Evolutionary conservation across 345 rosid species (phyloP).

Genomic region (Noccaea caerulescens): DNA sequence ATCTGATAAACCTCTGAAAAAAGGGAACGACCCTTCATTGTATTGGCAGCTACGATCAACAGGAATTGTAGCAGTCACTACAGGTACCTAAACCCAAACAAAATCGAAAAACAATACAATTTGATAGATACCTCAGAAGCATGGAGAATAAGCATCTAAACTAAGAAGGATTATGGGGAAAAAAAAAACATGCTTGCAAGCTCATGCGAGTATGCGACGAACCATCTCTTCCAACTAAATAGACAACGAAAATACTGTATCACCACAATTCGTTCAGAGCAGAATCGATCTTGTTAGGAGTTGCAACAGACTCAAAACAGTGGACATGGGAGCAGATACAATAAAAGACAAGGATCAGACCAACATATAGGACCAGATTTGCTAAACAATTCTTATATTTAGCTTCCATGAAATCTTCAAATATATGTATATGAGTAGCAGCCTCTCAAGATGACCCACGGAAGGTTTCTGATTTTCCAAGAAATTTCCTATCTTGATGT

Average conservation of each 20-base stretch:
- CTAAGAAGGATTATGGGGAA: conserved; percentile 5
- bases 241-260: conserved; percentile 1
- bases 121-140: conserved; percentile 12
- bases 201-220: background rate
- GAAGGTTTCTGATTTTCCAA: background rate
- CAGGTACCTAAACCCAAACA: conserved; percentile 74
- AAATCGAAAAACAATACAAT: conserved; percentile 33
- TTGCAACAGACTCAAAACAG: conserved; percentile 23
- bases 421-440: background rate
- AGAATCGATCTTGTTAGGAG: conserved; percentile 9
- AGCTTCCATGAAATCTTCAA: conserved; percentile 8
- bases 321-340: background rate
- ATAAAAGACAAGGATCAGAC: conserved; percentile 1
- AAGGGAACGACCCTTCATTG: conserved; percentile 81
- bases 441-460: conserved; percentile 20
- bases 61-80: conserved; percentile 81
- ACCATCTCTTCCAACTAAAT: conserved; percentile 11
- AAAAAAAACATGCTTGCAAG: conserved; percentile 20
- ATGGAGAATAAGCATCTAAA: conserved; percentile 14
- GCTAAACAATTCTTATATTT: background rate
- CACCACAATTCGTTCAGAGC: background rate
- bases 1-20: conserved; percentile 81
- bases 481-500: conserved; percentile 5
- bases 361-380: background rate
- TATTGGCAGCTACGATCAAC: conserved; percentile 81